Evolutionary conservation across 75 land plant species (phyloP).

Genomic region (Pseudotsuga menziesii): DNA sequence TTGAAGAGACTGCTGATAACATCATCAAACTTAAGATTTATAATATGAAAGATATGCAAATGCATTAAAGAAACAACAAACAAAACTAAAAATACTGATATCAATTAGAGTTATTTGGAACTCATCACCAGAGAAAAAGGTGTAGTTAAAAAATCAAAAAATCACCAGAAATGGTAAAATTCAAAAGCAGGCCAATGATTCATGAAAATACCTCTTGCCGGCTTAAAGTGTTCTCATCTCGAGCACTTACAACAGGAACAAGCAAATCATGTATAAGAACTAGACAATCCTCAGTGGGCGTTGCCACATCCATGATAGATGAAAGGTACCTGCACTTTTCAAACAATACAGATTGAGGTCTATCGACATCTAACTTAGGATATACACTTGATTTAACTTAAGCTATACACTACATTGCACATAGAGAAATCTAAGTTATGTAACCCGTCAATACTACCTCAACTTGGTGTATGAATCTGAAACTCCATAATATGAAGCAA

Average conservation of each 20-base stretch:
- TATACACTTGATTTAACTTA: conserved; percentile 1
- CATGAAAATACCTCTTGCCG: conserved; percentile 80
- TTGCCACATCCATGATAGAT: conserved; percentile 96
- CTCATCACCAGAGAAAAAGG: not conserved
- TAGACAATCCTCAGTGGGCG: conserved; percentile 95
- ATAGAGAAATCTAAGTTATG: not conserved
- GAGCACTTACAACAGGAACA: conserved; percentile 57
- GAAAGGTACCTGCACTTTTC: conserved; percentile 73
- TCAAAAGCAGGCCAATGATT: not conserved
- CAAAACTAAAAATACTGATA: not conserved
- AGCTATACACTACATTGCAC: not conserved
- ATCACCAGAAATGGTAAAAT: not conserved
- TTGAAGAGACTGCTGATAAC: not conserved
- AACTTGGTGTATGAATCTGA: conserved; percentile 81
- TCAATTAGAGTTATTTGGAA: not conserved
- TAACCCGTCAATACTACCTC: conserved; percentile 39
- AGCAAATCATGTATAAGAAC: conserved; percentile 74
- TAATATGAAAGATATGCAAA: not conserved
- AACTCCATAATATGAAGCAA: conserved; percentile 88
- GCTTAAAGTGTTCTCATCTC: conserved; percentile 50
- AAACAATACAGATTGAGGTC: not conserved
- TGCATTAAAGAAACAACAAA: not conserved
- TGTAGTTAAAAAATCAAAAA: not conserved
- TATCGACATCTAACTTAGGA: not conserved
- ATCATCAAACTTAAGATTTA: not conserved